Evolutionary conservation across 305 asterid species (phyloP), one percentile per base, ranked within the genome.

Genomic region (Fraxinus angustifolia): DNA sequence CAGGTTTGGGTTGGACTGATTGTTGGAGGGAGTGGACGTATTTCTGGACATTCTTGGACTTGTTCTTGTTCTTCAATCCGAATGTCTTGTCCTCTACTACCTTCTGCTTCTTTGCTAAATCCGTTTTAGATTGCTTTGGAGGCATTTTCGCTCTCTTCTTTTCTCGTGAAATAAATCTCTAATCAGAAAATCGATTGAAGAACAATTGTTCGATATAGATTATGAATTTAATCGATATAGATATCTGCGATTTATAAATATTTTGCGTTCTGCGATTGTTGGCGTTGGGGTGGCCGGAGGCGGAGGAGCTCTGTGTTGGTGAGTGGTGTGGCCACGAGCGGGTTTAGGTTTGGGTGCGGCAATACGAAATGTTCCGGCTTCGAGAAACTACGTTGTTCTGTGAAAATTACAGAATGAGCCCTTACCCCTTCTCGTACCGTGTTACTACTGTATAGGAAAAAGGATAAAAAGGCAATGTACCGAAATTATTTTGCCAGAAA

Each of bases 61-160:
- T 95, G 85, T 91, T 95, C 79, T 95, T 95, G 76, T 95, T 95
- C 93, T 95, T 95, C 82, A 95, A 90, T 83, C 99, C 99, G 85
- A 95, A 95, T 67, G 99, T 95, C 87, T 95, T 95, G 97, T 95
- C 99, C 89, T 95, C 99, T 14, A 91, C 88, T 45, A 88, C 21
- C 88, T 94, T 95, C 91, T 92, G 97, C 93, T 95, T 95, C 92
- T 95, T 94, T 81, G 98, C 93, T 79, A 90, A 3, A 86, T 92
- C 97, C 70, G 93, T 86, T 87, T 95, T 95, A 80, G 97, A 85
- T 90, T 85, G 93, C 79, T 87, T 92, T 16, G 98, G 98, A 88
- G 98, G 98, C 99, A 93, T 90, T 79, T 82, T 79, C 19, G 10
- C 62, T 21, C 83, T 76, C 72, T 68, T 72, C 77, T 79, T 35